These are phyloP conservation scores for Chrysosphaeria jannelii DNA, from an alignment of 2,329 filamentous ascomycete genomes.

Conservation along the genomic window DNA sequence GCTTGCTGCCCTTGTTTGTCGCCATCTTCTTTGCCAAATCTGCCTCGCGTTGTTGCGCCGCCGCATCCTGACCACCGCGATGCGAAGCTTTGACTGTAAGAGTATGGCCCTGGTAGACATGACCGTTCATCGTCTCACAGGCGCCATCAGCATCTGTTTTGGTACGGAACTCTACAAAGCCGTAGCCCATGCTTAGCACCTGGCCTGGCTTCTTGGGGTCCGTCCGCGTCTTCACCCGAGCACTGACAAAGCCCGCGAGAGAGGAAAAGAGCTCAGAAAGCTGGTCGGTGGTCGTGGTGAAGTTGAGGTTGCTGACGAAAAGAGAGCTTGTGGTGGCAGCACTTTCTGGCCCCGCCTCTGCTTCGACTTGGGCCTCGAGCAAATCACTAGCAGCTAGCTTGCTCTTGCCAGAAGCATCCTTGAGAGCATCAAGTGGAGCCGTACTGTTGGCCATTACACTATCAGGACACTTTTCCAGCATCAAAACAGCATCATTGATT, in stretches of 20 bases:
- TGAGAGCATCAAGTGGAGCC: not conserved
- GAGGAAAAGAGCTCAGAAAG: slow-evolving; percentile 52
- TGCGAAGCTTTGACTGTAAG: slow-evolving; percentile 67
- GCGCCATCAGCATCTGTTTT: slow-evolving; percentile 56
- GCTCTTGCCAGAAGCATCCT: slow-evolving; percentile 6
- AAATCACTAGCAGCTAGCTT: slow-evolving; percentile 4
- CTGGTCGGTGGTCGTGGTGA: slow-evolving; percentile 49
- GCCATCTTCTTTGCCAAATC: slow-evolving; percentile 59
- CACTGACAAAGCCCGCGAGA: slow-evolving; percentile 67
- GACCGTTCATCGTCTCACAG: slow-evolving; percentile 60
- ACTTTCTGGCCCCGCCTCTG: slow-evolving; percentile 1
- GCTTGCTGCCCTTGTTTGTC: slow-evolving; percentile 45
- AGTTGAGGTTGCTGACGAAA: slow-evolving; percentile 85
- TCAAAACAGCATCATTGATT: slow-evolving; percentile 70
- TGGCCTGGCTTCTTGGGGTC: slow-evolving; percentile 78
- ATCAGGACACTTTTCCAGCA: slow-evolving; percentile 77
- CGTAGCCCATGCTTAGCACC: slow-evolving; percentile 86
- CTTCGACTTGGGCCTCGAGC: slow-evolving; percentile 1
- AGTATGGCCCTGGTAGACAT: slow-evolving; percentile 62
- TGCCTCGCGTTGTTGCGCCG: slow-evolving; percentile 56
- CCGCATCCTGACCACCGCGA: slow-evolving; percentile 49
- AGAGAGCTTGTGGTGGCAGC: slow-evolving; percentile 39
- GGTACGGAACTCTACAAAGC: slow-evolving; percentile 67
- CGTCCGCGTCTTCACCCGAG: slow-evolving; percentile 71
- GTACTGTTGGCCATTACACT: slow-evolving; percentile 29